Base-by-base conservation (phyloP, 345 rosid species). In the Zanthoxylum bungeanum region DNA sequence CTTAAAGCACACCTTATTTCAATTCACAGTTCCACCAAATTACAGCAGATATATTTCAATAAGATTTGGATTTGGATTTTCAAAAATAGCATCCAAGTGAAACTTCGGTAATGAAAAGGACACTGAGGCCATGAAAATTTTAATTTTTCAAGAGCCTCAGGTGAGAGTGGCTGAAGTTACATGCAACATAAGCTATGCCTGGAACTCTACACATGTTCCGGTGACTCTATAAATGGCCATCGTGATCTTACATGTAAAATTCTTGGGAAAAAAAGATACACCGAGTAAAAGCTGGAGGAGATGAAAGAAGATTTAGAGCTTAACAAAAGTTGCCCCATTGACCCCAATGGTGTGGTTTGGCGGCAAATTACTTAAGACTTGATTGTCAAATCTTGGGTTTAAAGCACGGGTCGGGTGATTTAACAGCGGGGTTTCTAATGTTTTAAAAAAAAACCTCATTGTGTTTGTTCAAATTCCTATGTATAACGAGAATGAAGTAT, bases 391-490 rank as follows among this genome's bases (percentile, higher is more conserved):
- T n/a, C n/a, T n/a, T n/a, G n/a, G n/a, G n/a, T n/a, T n/a, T n/a
- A n/a, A n/a, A n/a, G n/a, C n/a, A n/a, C n/a, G n/a, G n/a, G n/a
- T n/a, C n/a, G n/a, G n/a, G n/a, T n/a, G n/a, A n/a, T n/a, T n/a
- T n/a, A n/a, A n/a, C n/a, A n/a, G n/a, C n/a, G n/a, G n/a, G n/a
- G n/a, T n/a, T n/a, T n/a, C n/a, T n/a, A n/a, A n/a, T n/a, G n/a
- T n/a, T n/a, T n/a, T n/a, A n/a, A n/a, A n/a, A n/a, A n/a, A n/a
- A n/a, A n/a, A 69, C 49, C 88, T 88, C 36, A 85, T 76, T 67
- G 84, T 83, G 52, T 76, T 87, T 69, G 81, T 85, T 73, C 91
- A 87, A 69, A 85, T 85, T 31, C 88, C 87, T 1, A 83, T 85
- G 85, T 81, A 79, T 69, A 87, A 85, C 49, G 88, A 87, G 36